Percentiles rank a stretch among this genome's conserved stretches.
Conservation (phyloP, 768 basidiomycete species). For the Daedaleopsis sinensis region DNA sequence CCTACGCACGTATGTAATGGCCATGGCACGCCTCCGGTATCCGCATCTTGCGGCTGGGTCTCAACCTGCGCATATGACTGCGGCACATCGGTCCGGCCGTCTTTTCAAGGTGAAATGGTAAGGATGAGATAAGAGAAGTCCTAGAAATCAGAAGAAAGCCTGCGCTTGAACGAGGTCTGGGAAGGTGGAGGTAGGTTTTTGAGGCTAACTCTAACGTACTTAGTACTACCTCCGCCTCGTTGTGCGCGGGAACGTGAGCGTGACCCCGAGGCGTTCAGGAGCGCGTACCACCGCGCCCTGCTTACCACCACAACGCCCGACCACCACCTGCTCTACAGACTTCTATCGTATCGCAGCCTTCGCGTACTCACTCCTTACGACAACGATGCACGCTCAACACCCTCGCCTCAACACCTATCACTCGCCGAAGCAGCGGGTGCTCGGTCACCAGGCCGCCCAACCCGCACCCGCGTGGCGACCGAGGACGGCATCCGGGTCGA, state of each 20-base stretch:
- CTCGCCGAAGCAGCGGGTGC: slow-evolving; percentile 53
- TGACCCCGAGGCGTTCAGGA: too few relatives aligned
- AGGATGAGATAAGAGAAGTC: background rate
- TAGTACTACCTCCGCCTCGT: too few relatives aligned
- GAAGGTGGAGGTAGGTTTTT: too few relatives aligned
- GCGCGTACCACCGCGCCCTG: too few relatives aligned
- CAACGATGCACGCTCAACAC: slow-evolving; percentile 24
- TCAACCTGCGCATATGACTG: background rate
- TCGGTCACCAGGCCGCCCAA: slow-evolving; percentile 59
- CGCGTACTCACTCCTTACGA: background rate
- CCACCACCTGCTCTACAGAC: too few relatives aligned
- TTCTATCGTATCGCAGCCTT: too few relatives aligned
- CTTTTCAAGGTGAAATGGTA: background rate
- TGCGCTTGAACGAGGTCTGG: too few relatives aligned
- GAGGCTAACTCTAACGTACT: too few relatives aligned
- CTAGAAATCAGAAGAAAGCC: too few relatives aligned
- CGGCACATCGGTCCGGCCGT: background rate
- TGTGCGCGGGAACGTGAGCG: too few relatives aligned
- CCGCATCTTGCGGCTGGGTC: background rate
- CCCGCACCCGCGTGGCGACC: slow-evolving; percentile 65
- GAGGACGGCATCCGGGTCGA: slow-evolving; percentile 10
- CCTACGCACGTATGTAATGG: background rate
- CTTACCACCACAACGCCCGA: too few relatives aligned
- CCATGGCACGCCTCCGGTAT: background rate
- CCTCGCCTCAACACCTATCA: slow-evolving; percentile 52